phyloP scores from a whole-genome alignment of 352 stramenopile genomes.

The Aphanomyces astaci region DNA sequence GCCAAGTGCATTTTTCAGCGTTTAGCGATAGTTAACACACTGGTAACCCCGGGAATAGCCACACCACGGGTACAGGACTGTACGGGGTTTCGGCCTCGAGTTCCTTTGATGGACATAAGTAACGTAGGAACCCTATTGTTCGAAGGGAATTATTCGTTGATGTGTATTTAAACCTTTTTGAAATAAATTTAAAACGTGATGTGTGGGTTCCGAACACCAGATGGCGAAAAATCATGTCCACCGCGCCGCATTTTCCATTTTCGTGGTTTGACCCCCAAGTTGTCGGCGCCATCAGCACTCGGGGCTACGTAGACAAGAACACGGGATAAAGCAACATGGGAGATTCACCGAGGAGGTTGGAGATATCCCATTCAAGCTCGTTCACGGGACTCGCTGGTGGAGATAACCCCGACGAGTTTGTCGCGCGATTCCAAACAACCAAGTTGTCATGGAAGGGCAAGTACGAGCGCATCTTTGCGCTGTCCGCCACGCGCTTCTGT shows the following conservation, averaged over 20 bases:
- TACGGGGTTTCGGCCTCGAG: no score
- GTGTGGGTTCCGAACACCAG: no score
- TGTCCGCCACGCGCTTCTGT: constrained; percentile 69
- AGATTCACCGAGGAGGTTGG: neutral
- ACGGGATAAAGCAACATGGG: neutral
- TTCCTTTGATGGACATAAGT: no score
- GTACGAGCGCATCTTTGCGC: constrained; percentile 80
- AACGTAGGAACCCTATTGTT: no score
- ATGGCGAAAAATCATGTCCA: neutral
- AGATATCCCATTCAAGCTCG: neutral
- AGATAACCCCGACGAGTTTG: constrained; percentile 47
- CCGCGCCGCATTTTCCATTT: neutral
- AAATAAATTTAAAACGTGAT: neutral
- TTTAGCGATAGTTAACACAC: no score
- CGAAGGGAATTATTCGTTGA: no score
- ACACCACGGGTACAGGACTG: no score
- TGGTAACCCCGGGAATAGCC: no score
- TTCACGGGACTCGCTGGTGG: neutral
- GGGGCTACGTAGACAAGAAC: neutral
- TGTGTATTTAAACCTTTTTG: neutral
- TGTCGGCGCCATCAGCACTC: neutral
- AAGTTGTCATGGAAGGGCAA: constrained; percentile 80
- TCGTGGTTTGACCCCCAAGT: neutral
- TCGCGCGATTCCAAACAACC: constrained; percentile 77
- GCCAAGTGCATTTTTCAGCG: no score